Evolutionary conservation across 768 basidiomycete genomes (phyloP).

Genomic region (Boletus rubescentipes): DNA sequence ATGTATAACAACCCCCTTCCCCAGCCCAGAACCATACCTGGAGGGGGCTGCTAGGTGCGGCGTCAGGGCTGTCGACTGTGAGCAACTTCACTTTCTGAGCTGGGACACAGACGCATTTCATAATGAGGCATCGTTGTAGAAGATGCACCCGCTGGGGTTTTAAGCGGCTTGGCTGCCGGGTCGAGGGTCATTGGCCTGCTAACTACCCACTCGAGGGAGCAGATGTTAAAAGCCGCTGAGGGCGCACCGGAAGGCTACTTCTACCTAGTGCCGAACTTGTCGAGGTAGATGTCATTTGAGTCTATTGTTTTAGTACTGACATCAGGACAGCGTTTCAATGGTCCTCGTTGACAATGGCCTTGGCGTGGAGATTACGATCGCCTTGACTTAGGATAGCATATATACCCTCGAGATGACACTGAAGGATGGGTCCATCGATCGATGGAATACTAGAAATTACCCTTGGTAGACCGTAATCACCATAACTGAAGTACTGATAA

Average conservation of each 20-base stretch:
- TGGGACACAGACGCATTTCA: constrained; percentile 6
- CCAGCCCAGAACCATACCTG: constrained; percentile 86
- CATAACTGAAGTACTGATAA: constrained; percentile 11
- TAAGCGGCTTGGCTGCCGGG: constrained; percentile 78
- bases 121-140: constrained; percentile 77
- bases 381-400: constrained; percentile 4
- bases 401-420: not conserved
- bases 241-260: constrained; percentile 33
- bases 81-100: constrained; percentile 5
- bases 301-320: not conserved
- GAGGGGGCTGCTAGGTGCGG: constrained; percentile 74
- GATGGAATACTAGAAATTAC: constrained; percentile 5
- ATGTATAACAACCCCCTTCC: not conserved
- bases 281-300: constrained; percentile 47
- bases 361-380: constrained; percentile 38
- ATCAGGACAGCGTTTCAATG: constrained; percentile 26
- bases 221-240: constrained; percentile 61
- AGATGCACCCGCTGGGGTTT: constrained; percentile 86
- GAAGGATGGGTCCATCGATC: not conserved
- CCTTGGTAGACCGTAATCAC: not conserved
- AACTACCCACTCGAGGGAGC: constrained; percentile 73
- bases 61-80: constrained; percentile 45
- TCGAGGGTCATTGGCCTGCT: constrained; percentile 81
- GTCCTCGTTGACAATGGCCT: constrained; percentile 29
- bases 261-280: constrained; percentile 71